Base-by-base conservation (phyloP, 345 rosid species). In the Cardamine resedifolia region DNA sequence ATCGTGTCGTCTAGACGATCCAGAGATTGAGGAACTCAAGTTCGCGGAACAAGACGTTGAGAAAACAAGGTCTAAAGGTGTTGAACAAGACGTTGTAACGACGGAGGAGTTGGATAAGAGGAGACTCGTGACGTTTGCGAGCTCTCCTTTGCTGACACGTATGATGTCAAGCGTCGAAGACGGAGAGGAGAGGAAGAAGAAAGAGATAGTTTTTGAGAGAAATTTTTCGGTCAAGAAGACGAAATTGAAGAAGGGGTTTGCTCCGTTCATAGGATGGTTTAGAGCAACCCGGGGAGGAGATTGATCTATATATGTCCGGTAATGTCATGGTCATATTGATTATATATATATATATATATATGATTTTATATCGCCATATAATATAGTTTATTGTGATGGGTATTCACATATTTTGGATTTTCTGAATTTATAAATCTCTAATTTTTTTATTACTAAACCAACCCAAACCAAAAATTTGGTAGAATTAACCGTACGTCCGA, bases 121-220 rank as follows among this genome's bases (percentile, higher is more conserved):
- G 70, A 83, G 87, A 57, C 82, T 75, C 16, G 96, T 87, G 63
- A 83, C 83, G 18, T 90, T 90, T 26, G 90, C 91, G 14, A 86
- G 86, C 72, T 81, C 93, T 6, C 84, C 88, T 16, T 58, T 87
- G 5, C 52, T 80, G 26, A 60, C 92, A 26, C 76, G 77, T 48
- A 85, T 85, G 60, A 76, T 82, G 52, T 66, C 78, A 28, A 70
- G 38, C 10, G 71, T 70, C 14, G 77, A 68, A 39, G 51, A 61
- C 19, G 52, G 43, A 20, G 67, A 58, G 10, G 55, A 53, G 64
- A 23, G 27, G 71, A 53, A 23, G 41, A 67, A 58, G 19, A 57
- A 66, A 38, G 78, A 79, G 50, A 76, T 75, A 0, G 10, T 16
- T 18, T 43, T 78, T 2, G 79, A 73, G 62, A 81, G 79, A 69